Conservation (phyloP, 495 filamentous ascomycete genomes). For the Penicillium mononematosum region DNA sequence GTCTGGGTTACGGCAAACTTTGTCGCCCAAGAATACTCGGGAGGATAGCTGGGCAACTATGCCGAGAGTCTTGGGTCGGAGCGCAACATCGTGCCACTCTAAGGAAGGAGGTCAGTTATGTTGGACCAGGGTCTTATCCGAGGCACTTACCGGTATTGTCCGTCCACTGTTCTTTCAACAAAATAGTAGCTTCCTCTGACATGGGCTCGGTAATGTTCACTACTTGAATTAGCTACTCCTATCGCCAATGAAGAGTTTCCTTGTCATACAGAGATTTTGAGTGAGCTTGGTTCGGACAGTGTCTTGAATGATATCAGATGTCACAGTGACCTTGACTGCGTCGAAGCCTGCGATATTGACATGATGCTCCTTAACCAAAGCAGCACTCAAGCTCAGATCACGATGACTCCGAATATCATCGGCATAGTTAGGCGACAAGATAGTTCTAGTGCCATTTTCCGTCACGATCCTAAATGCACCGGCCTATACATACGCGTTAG, state of each 20-base stretch:
- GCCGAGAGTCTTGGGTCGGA: slow-evolving; percentile 37
- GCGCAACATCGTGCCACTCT: slow-evolving; percentile 22
- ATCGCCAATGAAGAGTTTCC: neutral
- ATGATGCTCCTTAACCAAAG: slow-evolving; percentile 1
- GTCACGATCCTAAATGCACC: slow-evolving; percentile 8
- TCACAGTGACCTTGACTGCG: neutral
- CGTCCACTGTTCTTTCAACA: slow-evolving; percentile 6
- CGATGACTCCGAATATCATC: slow-evolving; percentile 7
- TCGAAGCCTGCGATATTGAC: slow-evolving; percentile 9
- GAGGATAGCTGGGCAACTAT: slow-evolving; percentile 49
- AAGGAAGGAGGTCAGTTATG: neutral
- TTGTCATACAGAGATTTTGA: slow-evolving; percentile 4
- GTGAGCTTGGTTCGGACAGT: slow-evolving; percentile 4
- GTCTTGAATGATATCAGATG: slow-evolving; percentile 6
- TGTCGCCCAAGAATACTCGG: slow-evolving; percentile 46
- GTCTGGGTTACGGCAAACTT: slow-evolving; percentile 41
- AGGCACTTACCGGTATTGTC: neutral
- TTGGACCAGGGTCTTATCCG: neutral
- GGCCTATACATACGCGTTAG: neutral
- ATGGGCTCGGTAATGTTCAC: slow-evolving; percentile 1
- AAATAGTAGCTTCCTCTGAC: neutral
- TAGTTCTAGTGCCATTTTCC: slow-evolving; percentile 9
- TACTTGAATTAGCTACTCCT: neutral
- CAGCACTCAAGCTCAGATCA: slow-evolving; percentile 2
- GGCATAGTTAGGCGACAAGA: slow-evolving; percentile 11